These are phyloP conservation scores for Luvunga scandens DNA, from an alignment of 345 rosid species.

Conservation along the genomic window DNA sequence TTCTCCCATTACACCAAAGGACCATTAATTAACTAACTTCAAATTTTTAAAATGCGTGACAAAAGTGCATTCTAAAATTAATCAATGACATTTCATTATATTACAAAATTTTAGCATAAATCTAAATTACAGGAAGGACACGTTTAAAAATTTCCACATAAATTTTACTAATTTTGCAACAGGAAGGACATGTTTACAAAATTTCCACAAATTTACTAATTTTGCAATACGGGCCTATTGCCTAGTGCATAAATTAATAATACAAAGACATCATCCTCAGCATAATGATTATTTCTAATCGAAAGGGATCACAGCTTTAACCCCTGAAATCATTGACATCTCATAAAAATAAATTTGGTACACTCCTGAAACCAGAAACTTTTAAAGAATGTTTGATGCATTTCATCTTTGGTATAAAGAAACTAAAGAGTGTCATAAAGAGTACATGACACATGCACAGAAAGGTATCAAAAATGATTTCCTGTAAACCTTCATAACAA, in stretches of 20 bases:
- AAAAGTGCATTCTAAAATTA: not conserved
- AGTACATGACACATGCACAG: not conserved
- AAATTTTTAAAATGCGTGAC: not conserved
- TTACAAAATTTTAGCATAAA: too few species aligned
- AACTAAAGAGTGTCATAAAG: not conserved
- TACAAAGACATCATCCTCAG: not conserved
- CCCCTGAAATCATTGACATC: not conserved
- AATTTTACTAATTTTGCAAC: too few species aligned
- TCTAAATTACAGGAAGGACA: too few species aligned
- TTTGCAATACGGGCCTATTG: not conserved
- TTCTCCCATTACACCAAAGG: too few species aligned
- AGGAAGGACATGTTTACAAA: too few species aligned
- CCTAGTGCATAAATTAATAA: too few species aligned
- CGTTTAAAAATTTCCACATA: not conserved
- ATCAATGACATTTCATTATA: too few species aligned
- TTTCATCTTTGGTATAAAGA: not conserved
- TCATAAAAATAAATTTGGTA: not conserved
- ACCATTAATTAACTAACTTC: too few species aligned
- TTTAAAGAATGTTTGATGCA: not conserved
- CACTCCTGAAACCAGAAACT: not conserved
- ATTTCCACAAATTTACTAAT: too few species aligned
- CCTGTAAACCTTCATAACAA: not conserved
- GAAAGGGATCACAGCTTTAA: not conserved
- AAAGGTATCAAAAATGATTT: conserved; percentile 8
- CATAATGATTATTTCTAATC: not conserved